These are phyloP conservation scores for Penicillium egyptiacum DNA, from an alignment of 495 filamentous ascomycete genomes.

Conservation along the genomic window DNA sequence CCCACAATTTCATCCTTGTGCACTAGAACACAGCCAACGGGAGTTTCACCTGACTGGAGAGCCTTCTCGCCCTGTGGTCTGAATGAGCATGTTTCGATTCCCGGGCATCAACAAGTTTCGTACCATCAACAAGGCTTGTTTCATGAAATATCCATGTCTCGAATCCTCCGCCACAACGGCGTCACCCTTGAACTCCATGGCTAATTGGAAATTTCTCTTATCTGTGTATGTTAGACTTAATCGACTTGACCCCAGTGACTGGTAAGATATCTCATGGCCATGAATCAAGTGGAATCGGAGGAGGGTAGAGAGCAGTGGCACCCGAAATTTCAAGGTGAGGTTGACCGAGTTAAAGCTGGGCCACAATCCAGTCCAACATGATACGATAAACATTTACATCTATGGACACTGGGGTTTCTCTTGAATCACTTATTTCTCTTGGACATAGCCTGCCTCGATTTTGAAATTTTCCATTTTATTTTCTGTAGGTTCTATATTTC, in stretches of 20 bases:
- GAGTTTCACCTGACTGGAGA: conserved; percentile 81
- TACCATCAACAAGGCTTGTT: conserved; percentile 69
- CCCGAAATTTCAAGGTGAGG: conserved; percentile 5
- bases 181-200: conserved; percentile 2
- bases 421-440: neutral
- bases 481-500: neutral
- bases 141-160: conserved; percentile 63
- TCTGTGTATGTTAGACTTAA: neutral
- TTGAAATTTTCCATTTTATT: neutral
- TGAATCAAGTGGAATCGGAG: neutral
- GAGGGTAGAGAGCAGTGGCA: neutral
- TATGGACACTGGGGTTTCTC: too few species aligned
- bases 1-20: conserved; percentile 72
- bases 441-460: neutral
- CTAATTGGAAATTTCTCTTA: neutral
- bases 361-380: neutral
- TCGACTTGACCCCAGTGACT: neutral
- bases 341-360: neutral
- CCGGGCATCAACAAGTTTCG: conserved; percentile 4
- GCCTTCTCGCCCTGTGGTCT: conserved; percentile 68
- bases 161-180: conserved; percentile 20
- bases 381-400: neutral
- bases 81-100: conserved; percentile 11
- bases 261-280: neutral
- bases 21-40: conserved; percentile 93